These are phyloP conservation scores for Aspergillus nomiae DNA, from an alignment of 2,329 filamentous ascomycete species.

Conservation along the genomic window DNA sequence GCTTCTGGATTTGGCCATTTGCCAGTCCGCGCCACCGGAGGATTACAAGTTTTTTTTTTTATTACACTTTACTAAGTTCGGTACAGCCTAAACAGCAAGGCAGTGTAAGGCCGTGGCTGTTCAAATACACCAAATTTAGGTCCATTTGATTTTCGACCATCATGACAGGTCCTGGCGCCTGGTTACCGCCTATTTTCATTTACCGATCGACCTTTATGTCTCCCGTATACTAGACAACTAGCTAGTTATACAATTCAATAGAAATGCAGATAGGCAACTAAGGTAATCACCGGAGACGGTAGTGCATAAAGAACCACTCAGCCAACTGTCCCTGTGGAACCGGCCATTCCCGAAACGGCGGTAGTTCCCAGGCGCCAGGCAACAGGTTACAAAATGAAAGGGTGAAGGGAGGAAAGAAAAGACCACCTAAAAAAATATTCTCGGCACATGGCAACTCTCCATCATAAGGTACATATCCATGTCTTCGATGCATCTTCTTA, in stretches of 20 bases:
- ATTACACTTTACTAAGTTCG: background rate
- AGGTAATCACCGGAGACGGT: background rate
- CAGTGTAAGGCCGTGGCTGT: background rate
- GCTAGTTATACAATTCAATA: background rate
- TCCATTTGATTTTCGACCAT: background rate
- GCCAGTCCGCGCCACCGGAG: conserved; percentile 6
- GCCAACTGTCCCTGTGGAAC: background rate
- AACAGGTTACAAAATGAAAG: background rate
- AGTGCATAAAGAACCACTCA: background rate
- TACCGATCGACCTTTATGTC: background rate
- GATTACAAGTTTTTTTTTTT: background rate
- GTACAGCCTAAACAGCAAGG: background rate
- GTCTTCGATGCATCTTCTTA: background rate
- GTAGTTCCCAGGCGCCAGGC: background rate
- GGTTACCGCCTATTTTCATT: background rate
- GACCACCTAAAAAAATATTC: background rate
- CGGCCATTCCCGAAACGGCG: background rate
- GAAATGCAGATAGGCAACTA: background rate
- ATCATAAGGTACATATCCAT: background rate
- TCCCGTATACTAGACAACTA: background rate
- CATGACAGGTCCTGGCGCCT: background rate
- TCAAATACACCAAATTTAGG: background rate
- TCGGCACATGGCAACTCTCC: background rate
- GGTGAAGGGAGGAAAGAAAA: background rate
- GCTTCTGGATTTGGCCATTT: conserved; percentile 1